These are phyloP conservation scores for Delitschia confertaspora DNA, from an alignment of 495 filamentous ascomycete genomes.

Conservation along the genomic window DNA sequence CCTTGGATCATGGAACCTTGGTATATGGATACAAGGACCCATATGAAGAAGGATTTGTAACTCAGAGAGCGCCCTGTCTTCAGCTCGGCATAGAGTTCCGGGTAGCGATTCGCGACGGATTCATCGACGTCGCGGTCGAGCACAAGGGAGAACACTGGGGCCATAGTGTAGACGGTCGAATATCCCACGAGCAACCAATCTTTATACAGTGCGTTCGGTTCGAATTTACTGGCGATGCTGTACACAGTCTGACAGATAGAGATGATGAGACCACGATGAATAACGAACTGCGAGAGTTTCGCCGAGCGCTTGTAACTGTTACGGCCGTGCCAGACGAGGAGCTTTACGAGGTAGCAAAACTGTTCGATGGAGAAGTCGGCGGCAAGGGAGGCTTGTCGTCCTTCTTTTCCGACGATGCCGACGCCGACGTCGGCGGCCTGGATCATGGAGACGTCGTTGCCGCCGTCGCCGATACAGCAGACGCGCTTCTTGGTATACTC, in stretches of 20 bases:
- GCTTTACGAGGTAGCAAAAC: constrained; percentile 92
- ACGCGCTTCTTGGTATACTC: constrained; percentile 86
- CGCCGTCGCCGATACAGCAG: constrained; percentile 94
- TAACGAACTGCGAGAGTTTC: constrained; percentile 96
- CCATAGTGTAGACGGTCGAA: constrained; percentile 90
- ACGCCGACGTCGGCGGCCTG: constrained; percentile 96
- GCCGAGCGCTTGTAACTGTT: constrained; percentile 94
- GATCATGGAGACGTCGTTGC: constrained; percentile 99
- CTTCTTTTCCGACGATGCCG: constrained; percentile 97
- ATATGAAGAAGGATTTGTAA: constrained; percentile 91
- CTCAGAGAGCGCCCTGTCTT: constrained; percentile 74
- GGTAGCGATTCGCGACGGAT: constrained; percentile 84
- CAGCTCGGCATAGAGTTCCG: constrained; percentile 93
- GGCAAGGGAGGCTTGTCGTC: constrained; percentile 84
- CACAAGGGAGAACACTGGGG: constrained; percentile 90
- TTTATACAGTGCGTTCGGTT: constrained; percentile 87
- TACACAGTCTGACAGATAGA: constrained; percentile 95
- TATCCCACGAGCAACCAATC: constrained; percentile 98
- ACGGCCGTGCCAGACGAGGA: constrained; percentile 95
- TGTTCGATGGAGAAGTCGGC: constrained; percentile 94
- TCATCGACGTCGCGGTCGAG: constrained; percentile 94
- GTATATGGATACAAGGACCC: constrained; percentile 92
- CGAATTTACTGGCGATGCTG: constrained; percentile 81
- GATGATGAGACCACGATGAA: constrained; percentile 93
- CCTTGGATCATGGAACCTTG: constrained; percentile 94